Conservation (phyloP, 2,329 filamentous ascomycete species). For the Lecanicillium sp. region DNA sequence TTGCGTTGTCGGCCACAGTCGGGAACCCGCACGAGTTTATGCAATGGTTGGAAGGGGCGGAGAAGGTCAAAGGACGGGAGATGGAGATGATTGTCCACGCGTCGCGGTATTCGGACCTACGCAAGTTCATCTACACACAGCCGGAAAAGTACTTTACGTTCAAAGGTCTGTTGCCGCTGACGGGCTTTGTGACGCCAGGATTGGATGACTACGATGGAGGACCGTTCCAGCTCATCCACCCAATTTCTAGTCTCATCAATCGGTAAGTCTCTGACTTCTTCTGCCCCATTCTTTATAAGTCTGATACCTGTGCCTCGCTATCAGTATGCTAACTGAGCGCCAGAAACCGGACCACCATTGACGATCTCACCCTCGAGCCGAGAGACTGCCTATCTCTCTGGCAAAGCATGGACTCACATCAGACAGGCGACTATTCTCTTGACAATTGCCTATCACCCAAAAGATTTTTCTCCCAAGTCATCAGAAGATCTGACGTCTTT, state of each 20-base stretch:
- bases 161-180: slow-evolving; percentile 34
- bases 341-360: slow-evolving; percentile 53
- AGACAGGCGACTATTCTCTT: slow-evolving; percentile 46
- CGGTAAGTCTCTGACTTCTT: too few species aligned
- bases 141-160: slow-evolving; percentile 27
- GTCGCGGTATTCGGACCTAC: slow-evolving; percentile 67
- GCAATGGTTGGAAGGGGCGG: slow-evolving; percentile 60
- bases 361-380: slow-evolving; percentile 64
- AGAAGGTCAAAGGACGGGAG: slow-evolving; percentile 56
- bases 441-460: slow-evolving; percentile 43
- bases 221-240: slow-evolving; percentile 58
- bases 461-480: slow-evolving; percentile 42
- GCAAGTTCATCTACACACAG: slow-evolving; percentile 64
- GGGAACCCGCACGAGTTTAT: slow-evolving; percentile 68
- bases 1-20: slow-evolving; percentile 73
- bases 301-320: too few species aligned
- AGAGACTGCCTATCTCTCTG: slow-evolving; percentile 64
- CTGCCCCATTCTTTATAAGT: too few species aligned
- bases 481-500: slow-evolving; percentile 60
- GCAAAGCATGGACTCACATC: slow-evolving; percentile 54
- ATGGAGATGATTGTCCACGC: slow-evolving; percentile 63
- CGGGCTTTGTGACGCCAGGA: slow-evolving; percentile 43
- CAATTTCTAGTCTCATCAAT: slow-evolving; percentile 57
- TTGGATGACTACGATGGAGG: slow-evolving; percentile 38
- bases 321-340: not conserved